Evolutionary conservation across 306 rosid species (phyloP).

Genomic region (Carpinus fangiana): DNA sequence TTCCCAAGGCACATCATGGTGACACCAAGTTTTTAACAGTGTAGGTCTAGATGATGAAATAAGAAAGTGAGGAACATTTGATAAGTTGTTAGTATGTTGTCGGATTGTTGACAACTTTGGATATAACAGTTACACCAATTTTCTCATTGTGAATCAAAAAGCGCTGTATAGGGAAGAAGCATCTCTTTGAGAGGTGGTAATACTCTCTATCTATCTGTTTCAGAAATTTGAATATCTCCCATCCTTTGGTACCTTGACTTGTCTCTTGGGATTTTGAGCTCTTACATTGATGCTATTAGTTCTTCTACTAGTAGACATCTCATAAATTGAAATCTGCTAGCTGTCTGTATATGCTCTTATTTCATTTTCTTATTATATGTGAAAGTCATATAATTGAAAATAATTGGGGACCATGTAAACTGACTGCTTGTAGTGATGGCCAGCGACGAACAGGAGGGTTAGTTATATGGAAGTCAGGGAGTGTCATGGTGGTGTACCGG

Average conservation of each 20-base stretch:
- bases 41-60: not conserved
- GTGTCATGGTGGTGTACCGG: constrained; percentile 89
- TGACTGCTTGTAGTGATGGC: constrained; percentile 56
- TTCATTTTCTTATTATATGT: not conserved
- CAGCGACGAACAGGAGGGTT: constrained; percentile 93
- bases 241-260: not conserved
- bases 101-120: not conserved
- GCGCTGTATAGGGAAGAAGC: not conserved
- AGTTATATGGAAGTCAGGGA: constrained; percentile 86
- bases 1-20: not conserved
- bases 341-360: not conserved
- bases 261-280: not conserved
- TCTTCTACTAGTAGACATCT: not conserved
- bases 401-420: constrained; percentile 28
- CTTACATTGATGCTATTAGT: not conserved
- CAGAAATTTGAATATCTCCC: not conserved
- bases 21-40: not conserved
- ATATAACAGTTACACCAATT: not conserved
- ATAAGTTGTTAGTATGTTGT: not conserved
- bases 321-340: not conserved
- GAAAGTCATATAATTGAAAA: not conserved
- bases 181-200: not conserved
- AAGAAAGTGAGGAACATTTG: not conserved
- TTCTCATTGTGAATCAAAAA: not conserved
- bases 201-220: not conserved